Conservation (phyloP, 192 early-diverging fungal genomes). For the Entrophospora sp. region DNA sequence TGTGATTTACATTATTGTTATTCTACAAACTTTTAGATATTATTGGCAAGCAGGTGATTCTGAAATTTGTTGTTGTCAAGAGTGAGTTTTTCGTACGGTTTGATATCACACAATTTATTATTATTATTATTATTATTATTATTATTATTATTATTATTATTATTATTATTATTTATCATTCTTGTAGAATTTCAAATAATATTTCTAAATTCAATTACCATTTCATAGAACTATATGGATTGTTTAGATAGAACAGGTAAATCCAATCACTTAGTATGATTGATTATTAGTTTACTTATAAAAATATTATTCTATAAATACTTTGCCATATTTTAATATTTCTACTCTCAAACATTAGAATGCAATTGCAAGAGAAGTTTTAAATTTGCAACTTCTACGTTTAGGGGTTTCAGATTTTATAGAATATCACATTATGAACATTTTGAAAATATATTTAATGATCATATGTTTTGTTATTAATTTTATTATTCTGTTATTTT, state of each 20-base stretch:
- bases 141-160: neutral
- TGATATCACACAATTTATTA: neutral
- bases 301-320: neutral
- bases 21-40: constrained; percentile 5
- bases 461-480: constrained; percentile 18
- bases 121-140: neutral
- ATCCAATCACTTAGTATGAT: too few species aligned
- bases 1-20: neutral
- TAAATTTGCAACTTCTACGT: constrained; percentile 59
- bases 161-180: neutral
- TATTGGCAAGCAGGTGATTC: constrained; percentile 24
- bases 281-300: neutral
- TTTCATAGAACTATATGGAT: constrained; percentile 84
- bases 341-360: constrained; percentile 31
- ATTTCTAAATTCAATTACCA: neutral
- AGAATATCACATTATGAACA: constrained; percentile 50
- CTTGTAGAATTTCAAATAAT: neutral
- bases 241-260: constrained; percentile 93
- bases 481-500: neutral
- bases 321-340: neutral
- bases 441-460: constrained; percentile 58
- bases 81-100: constrained; percentile 40
- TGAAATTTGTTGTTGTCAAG: constrained; percentile 15
- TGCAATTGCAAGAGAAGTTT: constrained; percentile 52
- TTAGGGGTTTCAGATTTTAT: constrained; percentile 58